These are phyloP conservation scores for Eragrostis tef DNA, from an alignment of 202 grass and related monocot genomes.

Conservation along the genomic window DNA sequence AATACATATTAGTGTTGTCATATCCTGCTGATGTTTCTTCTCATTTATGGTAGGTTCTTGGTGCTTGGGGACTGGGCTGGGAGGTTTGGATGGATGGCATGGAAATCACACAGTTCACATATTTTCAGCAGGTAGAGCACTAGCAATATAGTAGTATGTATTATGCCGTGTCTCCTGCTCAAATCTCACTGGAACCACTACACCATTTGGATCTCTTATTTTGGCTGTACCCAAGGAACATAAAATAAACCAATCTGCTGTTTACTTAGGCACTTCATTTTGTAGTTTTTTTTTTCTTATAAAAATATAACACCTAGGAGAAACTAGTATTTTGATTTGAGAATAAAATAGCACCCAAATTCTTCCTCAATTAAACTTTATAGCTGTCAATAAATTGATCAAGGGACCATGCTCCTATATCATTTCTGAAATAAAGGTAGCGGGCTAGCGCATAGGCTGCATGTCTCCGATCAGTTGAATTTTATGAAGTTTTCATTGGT, in stretches of 20 bases:
- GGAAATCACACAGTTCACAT: constrained; percentile 99
- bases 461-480: too few species aligned
- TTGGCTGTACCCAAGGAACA: neutral
- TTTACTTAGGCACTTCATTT: neutral
- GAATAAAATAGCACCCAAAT: neutral
- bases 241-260: neutral
- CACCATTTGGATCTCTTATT: neutral
- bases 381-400: neutral
- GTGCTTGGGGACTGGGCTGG: constrained; percentile 97
- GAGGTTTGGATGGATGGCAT: constrained; percentile 99
- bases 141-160: neutral
- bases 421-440: neutral
- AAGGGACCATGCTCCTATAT: neutral
- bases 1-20: neutral
- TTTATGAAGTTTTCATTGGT: neutral
- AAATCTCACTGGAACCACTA: neutral
- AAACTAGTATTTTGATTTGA: neutral
- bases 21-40: neutral
- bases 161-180: neutral
- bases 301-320: neutral
- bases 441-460: neutral
- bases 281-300: neutral
- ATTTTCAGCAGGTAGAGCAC: constrained; percentile 88
- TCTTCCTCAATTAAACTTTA: neutral
- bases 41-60: constrained; percentile 69